Percentiles rank a stretch among this genome's conserved stretches.
Conservation (phyloP, 2,329 filamentous ascomycete genomes). For the Aspergillus calidoustus region DNA sequence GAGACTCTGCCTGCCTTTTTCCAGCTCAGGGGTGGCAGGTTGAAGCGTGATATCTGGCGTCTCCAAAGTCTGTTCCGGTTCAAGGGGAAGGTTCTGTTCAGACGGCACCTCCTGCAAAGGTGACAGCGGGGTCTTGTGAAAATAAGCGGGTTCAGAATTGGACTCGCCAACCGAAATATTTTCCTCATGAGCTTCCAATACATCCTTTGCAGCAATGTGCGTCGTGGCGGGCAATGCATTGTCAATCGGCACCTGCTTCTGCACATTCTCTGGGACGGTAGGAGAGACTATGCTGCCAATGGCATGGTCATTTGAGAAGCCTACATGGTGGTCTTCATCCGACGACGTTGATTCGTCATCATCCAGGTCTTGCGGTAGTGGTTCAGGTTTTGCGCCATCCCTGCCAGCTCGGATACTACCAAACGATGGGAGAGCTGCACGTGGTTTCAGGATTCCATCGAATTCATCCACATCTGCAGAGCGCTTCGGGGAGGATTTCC, state of each 20-base stretch:
- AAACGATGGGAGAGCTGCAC: slow-evolving; percentile 64
- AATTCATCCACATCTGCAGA: slow-evolving; percentile 53
- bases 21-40: slow-evolving; percentile 52
- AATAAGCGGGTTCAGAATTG: neutral
- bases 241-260: slow-evolving; percentile 4
- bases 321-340: slow-evolving; percentile 50
- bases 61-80: slow-evolving; percentile 19
- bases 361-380: slow-evolving; percentile 30
- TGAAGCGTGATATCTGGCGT: slow-evolving; percentile 53
- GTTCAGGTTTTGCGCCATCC: slow-evolving; percentile 30
- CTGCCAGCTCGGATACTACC: slow-evolving; percentile 63
- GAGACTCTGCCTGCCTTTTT: slow-evolving; percentile 42
- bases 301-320: slow-evolving; percentile 57
- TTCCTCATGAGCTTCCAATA: slow-evolving; percentile 9
- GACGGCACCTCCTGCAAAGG: slow-evolving; percentile 18
- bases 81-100: slow-evolving; percentile 11
- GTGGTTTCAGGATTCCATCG: slow-evolving; percentile 61
- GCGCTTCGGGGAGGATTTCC: slow-evolving; percentile 33
- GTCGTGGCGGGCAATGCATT: neutral
- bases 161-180: neutral
- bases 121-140: slow-evolving; percentile 3
- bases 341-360: slow-evolving; percentile 42
- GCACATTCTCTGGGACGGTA: slow-evolving; percentile 28
- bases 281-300: slow-evolving; percentile 56
- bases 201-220: neutral